A percentile compares a stretch with the other conserved stretches of the same genome.
Evolutionary conservation across 129 eudicot genomes (phyloP).

Genomic region (Daucus carota): DNA sequence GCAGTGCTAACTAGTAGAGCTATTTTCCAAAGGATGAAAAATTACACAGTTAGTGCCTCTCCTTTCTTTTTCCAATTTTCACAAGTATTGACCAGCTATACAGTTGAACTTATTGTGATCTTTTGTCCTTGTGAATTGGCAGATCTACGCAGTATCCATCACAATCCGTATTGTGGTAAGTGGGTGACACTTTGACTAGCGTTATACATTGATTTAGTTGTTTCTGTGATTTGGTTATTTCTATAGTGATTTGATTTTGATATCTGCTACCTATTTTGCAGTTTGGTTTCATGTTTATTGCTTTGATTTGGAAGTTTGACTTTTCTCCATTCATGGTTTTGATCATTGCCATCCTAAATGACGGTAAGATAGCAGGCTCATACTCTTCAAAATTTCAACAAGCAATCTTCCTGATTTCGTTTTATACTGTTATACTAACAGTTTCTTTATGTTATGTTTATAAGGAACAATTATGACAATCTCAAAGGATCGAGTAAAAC

Average conservation of each 20-base stretch:
- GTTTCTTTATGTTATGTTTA: neutral
- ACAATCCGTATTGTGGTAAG: slow-evolving; percentile 99
- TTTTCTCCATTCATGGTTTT: slow-evolving; percentile 98
- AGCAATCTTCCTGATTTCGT: neutral
- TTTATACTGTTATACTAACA: neutral
- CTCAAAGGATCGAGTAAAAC: slow-evolving; percentile 94
- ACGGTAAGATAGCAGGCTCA: slow-evolving; percentile 45
- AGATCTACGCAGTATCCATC: slow-evolving; percentile 97
- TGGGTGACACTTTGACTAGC: slow-evolving; percentile 16
- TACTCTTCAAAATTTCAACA: neutral
- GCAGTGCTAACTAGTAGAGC: slow-evolving; percentile 90
- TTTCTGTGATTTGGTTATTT: neutral
- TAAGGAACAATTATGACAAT: slow-evolving; percentile 27
- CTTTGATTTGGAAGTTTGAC: slow-evolving; percentile 90
- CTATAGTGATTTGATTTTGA: slow-evolving; percentile 4
- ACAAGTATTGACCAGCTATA: neutral
- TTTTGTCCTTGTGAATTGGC: slow-evolving; percentile 14
- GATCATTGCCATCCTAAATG: slow-evolving; percentile 90
- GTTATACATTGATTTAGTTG: neutral
- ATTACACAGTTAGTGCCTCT: slow-evolving; percentile 51
- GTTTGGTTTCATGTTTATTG: slow-evolving; percentile 93
- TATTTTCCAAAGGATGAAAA: slow-evolving; percentile 88
- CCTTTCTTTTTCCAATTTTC: neutral
- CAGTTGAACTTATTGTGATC: neutral
- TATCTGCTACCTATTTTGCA: slow-evolving; percentile 23